Conservation (phyloP, 176 grass and related monocot genomes). For the Carex pumila region DNA sequence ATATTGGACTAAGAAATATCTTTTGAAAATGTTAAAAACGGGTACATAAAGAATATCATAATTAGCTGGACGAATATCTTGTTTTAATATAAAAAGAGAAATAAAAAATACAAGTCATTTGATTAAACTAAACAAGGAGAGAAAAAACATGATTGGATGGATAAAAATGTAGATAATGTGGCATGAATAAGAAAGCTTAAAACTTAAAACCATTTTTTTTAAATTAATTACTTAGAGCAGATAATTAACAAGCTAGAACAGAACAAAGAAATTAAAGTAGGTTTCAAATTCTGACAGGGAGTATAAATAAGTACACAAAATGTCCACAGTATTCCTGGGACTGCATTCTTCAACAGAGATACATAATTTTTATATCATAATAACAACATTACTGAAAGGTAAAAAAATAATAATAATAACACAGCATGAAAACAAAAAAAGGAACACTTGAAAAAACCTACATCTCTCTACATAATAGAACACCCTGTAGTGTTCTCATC, state of each 20-base stretch:
- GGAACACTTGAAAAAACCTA: not conserved
- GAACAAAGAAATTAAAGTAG: constrained; percentile 22
- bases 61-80: too few species aligned
- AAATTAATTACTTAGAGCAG: constrained; percentile 28
- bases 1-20: too few species aligned
- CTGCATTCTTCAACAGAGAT: constrained; percentile 26
- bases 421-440: not conserved
- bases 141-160: too few species aligned
- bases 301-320: not conserved
- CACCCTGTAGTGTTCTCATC: constrained; percentile 90
- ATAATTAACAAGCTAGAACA: constrained; percentile 26
- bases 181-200: too few species aligned
- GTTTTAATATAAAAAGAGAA: too few species aligned
- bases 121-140: too few species aligned
- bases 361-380: constrained; percentile 41
- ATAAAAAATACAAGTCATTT: too few species aligned
- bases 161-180: too few species aligned
- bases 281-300: not conserved
- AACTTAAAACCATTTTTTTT: too few species aligned
- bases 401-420: not conserved
- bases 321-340: constrained; percentile 13
- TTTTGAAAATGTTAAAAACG: too few species aligned
- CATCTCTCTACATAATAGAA: constrained; percentile 74
- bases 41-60: too few species aligned
- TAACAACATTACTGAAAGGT: constrained; percentile 21